A percentile compares a stretch with the other conserved stretches of the same genome.
Conservation (phyloP, 116 monocot genomes). For the Iris pallida region DNA sequence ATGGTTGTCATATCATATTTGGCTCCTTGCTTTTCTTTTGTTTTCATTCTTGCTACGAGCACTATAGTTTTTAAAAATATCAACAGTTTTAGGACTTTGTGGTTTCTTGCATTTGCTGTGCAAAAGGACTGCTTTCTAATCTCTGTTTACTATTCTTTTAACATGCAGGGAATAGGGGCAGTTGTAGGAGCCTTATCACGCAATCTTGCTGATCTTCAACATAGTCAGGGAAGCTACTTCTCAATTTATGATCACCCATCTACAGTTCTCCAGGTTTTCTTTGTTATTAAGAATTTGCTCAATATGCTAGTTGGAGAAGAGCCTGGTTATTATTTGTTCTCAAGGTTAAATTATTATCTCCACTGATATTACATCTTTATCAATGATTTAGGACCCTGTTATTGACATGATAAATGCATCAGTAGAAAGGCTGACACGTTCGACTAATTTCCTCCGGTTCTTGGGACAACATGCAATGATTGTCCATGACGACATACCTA, state of each 20-base stretch:
- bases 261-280: no score
- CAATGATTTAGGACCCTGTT: slow-evolving; percentile 48
- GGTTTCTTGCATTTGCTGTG: no score
- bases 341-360: no score
- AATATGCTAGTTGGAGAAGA: no score
- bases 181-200: slow-evolving; percentile 47
- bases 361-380: no score
- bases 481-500: slow-evolving; percentile 26
- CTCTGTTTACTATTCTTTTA: background rate
- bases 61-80: no score
- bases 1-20: no score
- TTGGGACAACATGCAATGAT: slow-evolving; percentile 56
- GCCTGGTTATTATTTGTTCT: no score
- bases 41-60: no score
- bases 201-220: slow-evolving; percentile 44
- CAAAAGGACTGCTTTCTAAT: background rate
- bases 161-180: slow-evolving; percentile 41
- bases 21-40: background rate
- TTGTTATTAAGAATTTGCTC: no score
- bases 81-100: no score
- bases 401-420: slow-evolving; percentile 48
- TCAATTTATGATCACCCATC: no score
- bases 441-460: slow-evolving; percentile 58
- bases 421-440: slow-evolving; percentile 45
- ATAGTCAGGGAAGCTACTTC: slow-evolving; percentile 38